Conservation (phyloP, 148 eudicot species). For the Polygonum aviculare region DNA sequence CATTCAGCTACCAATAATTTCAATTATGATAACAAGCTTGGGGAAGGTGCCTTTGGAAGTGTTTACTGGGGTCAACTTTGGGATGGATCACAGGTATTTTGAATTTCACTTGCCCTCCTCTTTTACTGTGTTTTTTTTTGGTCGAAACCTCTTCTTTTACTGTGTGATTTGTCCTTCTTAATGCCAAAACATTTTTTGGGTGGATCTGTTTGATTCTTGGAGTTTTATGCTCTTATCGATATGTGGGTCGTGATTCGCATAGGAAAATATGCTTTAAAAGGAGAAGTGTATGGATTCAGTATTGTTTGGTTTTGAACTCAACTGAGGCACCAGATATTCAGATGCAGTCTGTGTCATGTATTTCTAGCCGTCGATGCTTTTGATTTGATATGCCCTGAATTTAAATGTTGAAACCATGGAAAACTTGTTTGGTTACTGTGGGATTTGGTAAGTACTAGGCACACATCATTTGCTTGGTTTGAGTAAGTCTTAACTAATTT, state of each 20-base stretch:
- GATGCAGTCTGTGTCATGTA: neutral
- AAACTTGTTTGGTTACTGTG: too few relatives aligned
- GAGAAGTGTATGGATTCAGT: too few relatives aligned
- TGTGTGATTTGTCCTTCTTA: too few relatives aligned
- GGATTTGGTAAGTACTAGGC: neutral
- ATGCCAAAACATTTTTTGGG: too few relatives aligned
- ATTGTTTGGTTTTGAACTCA: neutral
- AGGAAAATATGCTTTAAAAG: neutral
- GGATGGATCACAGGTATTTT: conserved; percentile 91
- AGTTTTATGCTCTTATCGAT: too few relatives aligned
- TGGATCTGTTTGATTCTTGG: too few relatives aligned
- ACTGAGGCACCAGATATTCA: neutral
- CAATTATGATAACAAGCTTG: conserved; percentile 91
- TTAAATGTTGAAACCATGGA: too few relatives aligned
- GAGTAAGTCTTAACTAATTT: neutral
- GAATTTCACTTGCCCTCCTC: neutral
- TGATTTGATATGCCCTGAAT: too few relatives aligned
- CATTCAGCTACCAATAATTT: conserved; percentile 91
- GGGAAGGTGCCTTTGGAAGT: conserved; percentile 97
- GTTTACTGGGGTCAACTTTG: conserved; percentile 98
- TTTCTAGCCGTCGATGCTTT: neutral
- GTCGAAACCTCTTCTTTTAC: too few relatives aligned
- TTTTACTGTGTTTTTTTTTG: too few relatives aligned
- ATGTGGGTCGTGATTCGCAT: neutral
- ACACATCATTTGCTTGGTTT: neutral